A percentile compares a stretch with the other conserved stretches of the same genome.
Conservation (phyloP, 257 asterid species). For the Solanum pinnatisectum region DNA sequence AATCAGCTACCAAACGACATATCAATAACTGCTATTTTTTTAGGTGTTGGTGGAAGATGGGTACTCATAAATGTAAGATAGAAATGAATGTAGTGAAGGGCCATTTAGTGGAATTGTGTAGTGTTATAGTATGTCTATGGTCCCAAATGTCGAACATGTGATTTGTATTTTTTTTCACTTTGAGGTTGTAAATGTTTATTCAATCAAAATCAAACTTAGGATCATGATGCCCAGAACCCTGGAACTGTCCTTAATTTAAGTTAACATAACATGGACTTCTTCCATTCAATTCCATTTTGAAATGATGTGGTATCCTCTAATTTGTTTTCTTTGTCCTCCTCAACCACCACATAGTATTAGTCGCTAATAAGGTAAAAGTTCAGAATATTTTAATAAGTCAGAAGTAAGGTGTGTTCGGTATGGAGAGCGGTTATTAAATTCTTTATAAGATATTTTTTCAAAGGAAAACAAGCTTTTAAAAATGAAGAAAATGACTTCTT, state of each 20-base stretch:
- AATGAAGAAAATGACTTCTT: not conserved
- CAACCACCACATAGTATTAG: not conserved
- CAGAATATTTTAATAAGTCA: not conserved
- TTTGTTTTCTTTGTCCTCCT: not conserved
- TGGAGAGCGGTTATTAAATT: not conserved
- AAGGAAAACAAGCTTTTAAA: not conserved
- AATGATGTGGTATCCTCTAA: not conserved
- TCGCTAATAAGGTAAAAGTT: not conserved
- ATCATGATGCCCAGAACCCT: not conserved
- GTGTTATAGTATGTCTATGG: not conserved
- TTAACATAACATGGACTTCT: not conserved
- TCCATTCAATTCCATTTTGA: not conserved
- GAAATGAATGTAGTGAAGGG: not conserved
- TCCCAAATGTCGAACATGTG: not conserved
- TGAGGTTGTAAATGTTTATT: not conserved
- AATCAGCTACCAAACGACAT: fast-evolving
- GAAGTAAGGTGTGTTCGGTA: no score
- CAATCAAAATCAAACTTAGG: not conserved
- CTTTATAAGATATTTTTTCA: no score
- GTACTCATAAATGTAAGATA: not conserved
- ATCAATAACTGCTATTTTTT: not conserved
- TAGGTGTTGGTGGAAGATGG: not conserved
- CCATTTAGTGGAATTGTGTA: not conserved
- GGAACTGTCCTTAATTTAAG: not conserved
- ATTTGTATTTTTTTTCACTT: not conserved